These are phyloP conservation scores for Pezizomycotina sp. DNA, from an alignment of 2,329 filamentous ascomycete species.

Conservation along the genomic window DNA sequence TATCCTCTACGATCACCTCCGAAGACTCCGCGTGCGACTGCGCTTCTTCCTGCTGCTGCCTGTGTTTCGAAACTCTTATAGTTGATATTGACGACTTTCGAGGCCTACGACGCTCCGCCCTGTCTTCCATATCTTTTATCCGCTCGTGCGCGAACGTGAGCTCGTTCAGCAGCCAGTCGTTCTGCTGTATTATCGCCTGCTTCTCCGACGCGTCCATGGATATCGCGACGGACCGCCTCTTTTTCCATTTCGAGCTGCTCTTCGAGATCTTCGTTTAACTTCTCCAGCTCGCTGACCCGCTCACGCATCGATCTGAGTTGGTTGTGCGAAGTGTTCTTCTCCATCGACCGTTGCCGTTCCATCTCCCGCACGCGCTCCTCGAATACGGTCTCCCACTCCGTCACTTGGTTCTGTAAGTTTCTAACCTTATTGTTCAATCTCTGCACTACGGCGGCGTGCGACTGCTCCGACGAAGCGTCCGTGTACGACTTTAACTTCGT, in stretches of 20 bases:
- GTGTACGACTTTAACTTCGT: constrained; percentile 16
- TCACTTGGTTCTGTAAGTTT: constrained; percentile 17
- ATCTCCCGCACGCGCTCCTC: constrained; percentile 18
- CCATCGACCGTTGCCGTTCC: constrained; percentile 12
- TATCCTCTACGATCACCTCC: too few species aligned
- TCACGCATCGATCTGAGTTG: constrained; percentile 15
- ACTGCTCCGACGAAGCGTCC: constrained; percentile 17
- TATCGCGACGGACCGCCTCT: constrained; percentile 12
- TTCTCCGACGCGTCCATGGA: constrained; percentile 17
- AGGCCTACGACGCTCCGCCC: too few species aligned
- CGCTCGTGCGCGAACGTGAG: too few species aligned
- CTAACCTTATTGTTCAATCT: constrained; percentile 16
- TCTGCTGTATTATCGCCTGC: constrained; percentile 17
- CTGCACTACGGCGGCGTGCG: constrained; percentile 17
- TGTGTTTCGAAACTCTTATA: too few species aligned
- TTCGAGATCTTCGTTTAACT: constrained; percentile 9
- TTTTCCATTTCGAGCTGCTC: constrained; percentile 17
- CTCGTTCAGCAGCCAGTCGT: constrained; percentile 15
- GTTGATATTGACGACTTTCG: too few species aligned
- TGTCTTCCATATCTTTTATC: too few species aligned
- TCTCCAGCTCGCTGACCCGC: constrained; percentile 11
- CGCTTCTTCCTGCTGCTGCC: too few species aligned
- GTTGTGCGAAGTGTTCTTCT: constrained; percentile 8
- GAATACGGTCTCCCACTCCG: constrained; percentile 18
- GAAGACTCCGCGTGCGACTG: too few species aligned